These are phyloP conservation scores for Panicum miliaceum DNA, from an alignment of 176 grass and related monocot species.

Conservation along the genomic window DNA sequence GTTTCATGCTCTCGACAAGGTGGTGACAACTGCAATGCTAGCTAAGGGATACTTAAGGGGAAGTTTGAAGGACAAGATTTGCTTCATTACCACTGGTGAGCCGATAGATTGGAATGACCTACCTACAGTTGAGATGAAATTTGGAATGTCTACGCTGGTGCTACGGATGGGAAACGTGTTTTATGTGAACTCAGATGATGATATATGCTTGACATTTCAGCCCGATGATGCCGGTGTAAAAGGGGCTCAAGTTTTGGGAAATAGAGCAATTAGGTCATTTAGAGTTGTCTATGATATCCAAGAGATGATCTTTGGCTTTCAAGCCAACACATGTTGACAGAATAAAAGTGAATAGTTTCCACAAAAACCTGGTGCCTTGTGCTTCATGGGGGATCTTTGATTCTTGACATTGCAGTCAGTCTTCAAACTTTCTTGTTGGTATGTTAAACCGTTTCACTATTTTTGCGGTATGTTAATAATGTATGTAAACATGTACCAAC, in stretches of 20 bases:
- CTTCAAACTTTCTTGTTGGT: neutral
- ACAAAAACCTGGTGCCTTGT: neutral
- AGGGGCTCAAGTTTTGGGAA: conserved; percentile 28
- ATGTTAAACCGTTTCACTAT: neutral
- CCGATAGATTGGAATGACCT: no score
- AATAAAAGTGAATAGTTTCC: neutral
- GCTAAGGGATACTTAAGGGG: no score
- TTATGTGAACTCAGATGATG: neutral
- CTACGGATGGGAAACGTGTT: conserved; percentile 21
- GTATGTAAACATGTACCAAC: no score
- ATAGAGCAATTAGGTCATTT: conserved; percentile 26
- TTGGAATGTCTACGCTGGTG: neutral
- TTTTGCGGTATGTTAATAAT: no score
- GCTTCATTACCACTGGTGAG: no score
- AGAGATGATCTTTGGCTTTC: conserved; percentile 27
- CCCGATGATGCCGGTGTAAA: conserved; percentile 9
- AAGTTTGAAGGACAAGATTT: no score
- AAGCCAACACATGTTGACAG: conserved; percentile 34
- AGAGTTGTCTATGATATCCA: conserved; percentile 33
- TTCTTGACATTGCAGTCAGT: neutral
- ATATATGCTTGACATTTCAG: conserved; percentile 36
- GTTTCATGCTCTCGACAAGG: no score
- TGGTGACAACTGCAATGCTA: no score
- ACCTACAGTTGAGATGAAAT: no score
- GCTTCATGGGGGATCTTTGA: neutral